phyloP scores from a whole-genome alignment of 768 basidiomycete species.

The Crepidotus variabilis region DNA sequence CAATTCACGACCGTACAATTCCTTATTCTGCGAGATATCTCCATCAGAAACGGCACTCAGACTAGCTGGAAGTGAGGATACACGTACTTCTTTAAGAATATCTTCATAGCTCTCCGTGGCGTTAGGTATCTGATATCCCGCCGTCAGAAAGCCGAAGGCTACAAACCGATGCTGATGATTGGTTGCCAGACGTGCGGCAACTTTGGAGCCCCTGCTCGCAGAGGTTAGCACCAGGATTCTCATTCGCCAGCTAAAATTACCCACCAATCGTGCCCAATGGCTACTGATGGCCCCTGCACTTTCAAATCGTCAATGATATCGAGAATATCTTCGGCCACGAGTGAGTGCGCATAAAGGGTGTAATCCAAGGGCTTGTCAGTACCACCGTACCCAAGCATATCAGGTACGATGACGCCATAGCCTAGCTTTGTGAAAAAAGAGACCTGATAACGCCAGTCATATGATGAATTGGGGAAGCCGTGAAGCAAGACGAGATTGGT shows the following conservation, averaged over 20 bases:
- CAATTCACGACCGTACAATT: no score
- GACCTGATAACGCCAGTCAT: conserved; percentile 36
- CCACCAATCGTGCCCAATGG: no score
- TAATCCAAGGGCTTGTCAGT: conserved; percentile 43
- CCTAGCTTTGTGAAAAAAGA: conserved; percentile 35
- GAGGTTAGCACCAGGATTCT: conserved; percentile 8
- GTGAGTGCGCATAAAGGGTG: background rate
- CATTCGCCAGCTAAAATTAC: no score
- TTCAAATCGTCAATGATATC: conserved; percentile 5
- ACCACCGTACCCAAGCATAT: no score
- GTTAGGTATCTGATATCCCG: background rate
- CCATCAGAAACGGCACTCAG: conserved; percentile 11
- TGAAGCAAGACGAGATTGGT: conserved; percentile 37
- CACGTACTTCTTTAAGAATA: no score
- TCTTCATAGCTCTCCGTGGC: no score
- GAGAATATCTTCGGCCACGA: background rate
- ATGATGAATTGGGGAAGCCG: conserved; percentile 40
- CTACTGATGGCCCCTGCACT: no score
- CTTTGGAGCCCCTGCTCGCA: no score
- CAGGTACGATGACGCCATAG: conserved; percentile 43
- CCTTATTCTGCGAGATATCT: background rate
- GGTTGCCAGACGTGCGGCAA: no score
- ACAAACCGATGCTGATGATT: no score
- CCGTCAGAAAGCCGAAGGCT: no score
- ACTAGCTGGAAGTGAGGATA: conserved; percentile 12